Conservation (phyloP, 176 grass and related monocot genomes). For the Carex scoparia region DNA sequence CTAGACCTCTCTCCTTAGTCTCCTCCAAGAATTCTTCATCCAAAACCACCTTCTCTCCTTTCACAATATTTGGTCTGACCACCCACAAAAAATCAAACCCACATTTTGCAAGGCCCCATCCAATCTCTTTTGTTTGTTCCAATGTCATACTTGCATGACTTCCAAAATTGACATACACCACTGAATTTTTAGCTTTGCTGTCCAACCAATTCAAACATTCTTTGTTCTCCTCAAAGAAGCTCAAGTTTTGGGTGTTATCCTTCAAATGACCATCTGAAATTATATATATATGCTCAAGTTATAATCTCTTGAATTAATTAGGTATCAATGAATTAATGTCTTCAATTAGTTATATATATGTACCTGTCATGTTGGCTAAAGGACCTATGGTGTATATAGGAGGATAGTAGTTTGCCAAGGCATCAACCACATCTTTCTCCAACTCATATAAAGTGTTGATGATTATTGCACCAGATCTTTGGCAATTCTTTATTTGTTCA, state of each 20-base stretch:
- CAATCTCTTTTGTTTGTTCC: constrained; percentile 24
- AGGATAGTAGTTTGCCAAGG: constrained; percentile 22
- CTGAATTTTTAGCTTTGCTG: not conserved
- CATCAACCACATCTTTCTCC: constrained; percentile 37
- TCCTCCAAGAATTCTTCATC: not conserved
- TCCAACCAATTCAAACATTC: constrained; percentile 38
- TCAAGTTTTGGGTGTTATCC: not conserved
- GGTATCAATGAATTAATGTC: too few species aligned
- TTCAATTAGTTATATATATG: not conserved
- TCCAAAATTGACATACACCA: constrained; percentile 43
- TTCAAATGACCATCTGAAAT: constrained; percentile 18
- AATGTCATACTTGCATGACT: constrained; percentile 19
- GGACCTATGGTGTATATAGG: constrained; percentile 43
- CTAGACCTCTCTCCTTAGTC: constrained; percentile 23
- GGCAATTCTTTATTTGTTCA: constrained; percentile 19
- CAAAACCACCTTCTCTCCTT: not conserved
- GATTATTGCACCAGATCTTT: constrained; percentile 23
- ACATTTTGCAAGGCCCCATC: constrained; percentile 24
- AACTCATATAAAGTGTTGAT: constrained; percentile 44
- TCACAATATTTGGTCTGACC: constrained; percentile 14
- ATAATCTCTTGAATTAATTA: not conserved
- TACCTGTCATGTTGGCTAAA: not conserved
- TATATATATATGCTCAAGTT: not conserved
- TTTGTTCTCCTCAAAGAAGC: constrained; percentile 27
- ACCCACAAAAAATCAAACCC: constrained; percentile 39